Conservation (phyloP, 192 early-diverging fungal species). For the Entomortierella chlamydospora region DNA sequence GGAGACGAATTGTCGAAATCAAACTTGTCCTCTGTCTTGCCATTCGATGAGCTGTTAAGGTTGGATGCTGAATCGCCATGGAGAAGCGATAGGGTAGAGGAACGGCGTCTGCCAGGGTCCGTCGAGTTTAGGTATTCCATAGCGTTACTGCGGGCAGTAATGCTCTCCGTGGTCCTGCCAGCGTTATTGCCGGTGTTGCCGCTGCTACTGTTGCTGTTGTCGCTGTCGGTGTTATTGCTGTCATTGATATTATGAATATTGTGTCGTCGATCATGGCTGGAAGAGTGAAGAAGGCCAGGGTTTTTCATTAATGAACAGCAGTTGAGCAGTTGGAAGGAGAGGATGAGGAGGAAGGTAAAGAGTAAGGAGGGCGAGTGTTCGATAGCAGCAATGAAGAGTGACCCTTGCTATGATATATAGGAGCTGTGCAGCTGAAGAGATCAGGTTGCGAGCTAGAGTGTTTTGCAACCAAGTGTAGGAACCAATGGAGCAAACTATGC, state of each 20-base stretch:
- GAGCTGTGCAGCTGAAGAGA: not conserved
- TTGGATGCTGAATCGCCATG: too few relatives aligned
- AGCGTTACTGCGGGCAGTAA: not conserved
- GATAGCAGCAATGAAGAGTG: not conserved
- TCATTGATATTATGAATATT: not conserved
- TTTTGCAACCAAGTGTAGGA: not conserved
- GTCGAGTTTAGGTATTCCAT: constrained; percentile 4
- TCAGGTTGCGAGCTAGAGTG: not conserved
- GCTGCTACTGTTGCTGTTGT: not conserved
- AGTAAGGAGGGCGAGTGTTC: too few relatives aligned
- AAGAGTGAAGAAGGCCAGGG: constrained; percentile 12
- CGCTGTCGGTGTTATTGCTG: constrained; percentile 4
- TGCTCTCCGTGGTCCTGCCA: not conserved
- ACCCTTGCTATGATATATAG: too few relatives aligned
- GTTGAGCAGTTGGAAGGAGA: not conserved
- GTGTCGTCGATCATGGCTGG: constrained; percentile 20
- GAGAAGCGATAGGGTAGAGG: not conserved
- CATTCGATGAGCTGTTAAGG: too few relatives aligned
- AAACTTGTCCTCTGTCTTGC: too few relatives aligned
- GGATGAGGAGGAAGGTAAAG: not conserved
- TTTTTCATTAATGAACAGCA: constrained; percentile 33
- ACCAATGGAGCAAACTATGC: not conserved
- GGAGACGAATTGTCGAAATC: constrained; percentile 10
- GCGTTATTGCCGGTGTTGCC: not conserved
- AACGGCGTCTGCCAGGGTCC: not conserved